These are phyloP conservation scores for slime mould (Dictyostelium discoideum) DNA, from an alignment of 78 protist species.

Conservation along the genomic window dicty_2.7 NC_007091.3:5059501-5060000, in stretches of 20 bases:
- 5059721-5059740: neutral
- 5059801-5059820: neutral
- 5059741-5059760: neutral
- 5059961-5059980: too few species aligned
- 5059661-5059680: neutral
- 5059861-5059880: too few species aligned
- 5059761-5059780: neutral
- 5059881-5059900: too few species aligned
- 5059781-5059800: neutral
- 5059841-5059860: too few species aligned
- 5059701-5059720: neutral
- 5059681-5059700: neutral
- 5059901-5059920: too few species aligned
- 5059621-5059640: too few species aligned
- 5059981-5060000: too few species aligned
- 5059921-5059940: too few species aligned
- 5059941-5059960: too few species aligned
- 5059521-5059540: conserved; percentile 63
- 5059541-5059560: conserved; percentile 69
- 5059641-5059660: neutral
- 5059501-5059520: conserved; percentile 85
- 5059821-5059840: neutral
- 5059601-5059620: neutral
- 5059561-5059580: conserved; percentile 42
- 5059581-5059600: conserved; percentile 6